phyloP scores from a whole-genome alignment of 73 alveolate species.

The Stentor coeruleus region DNA sequence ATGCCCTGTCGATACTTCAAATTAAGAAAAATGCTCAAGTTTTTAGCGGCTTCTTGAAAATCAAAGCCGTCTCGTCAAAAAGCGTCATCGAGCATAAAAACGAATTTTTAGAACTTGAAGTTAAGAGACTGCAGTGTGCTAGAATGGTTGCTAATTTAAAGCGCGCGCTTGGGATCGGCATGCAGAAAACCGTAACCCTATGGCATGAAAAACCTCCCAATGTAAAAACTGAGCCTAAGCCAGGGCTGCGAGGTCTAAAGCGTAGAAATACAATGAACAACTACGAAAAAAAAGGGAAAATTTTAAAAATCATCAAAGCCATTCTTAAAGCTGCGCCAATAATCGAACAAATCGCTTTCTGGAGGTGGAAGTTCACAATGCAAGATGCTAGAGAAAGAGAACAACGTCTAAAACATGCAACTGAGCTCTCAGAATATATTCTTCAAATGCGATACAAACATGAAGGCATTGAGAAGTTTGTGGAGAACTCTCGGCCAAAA shows the following conservation, averaged over 20 bases:
- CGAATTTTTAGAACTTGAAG: neutral
- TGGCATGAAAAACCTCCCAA: slow-evolving; percentile 13
- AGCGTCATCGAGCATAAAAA: neutral
- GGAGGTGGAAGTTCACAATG: slow-evolving; percentile 20
- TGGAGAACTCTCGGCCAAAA: neutral
- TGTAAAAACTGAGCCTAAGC: neutral
- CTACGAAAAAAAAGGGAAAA: slow-evolving; percentile 1
- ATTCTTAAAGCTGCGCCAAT: neutral
- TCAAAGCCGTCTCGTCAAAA: neutral
- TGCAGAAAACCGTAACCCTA: neutral
- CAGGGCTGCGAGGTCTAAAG: neutral
- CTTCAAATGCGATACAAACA: neutral
- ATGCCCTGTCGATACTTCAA: neutral
- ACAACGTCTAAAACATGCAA: neutral
- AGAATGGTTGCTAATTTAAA: neutral
- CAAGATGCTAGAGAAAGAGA: neutral
- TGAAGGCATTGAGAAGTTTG: neutral
- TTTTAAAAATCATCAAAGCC: neutral
- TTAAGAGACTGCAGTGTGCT: slow-evolving; percentile 11
- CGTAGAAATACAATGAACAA: neutral
- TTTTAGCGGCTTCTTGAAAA: neutral
- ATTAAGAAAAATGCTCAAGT: neutral
- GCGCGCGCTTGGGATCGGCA: slow-evolving; percentile 14
- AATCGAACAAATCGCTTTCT: slow-evolving; percentile 3
- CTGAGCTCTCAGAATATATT: neutral